A percentile compares a stretch with the other conserved stretches of the same genome.
Conservation (phyloP, 495 filamentous ascomycete species). For the Penicilliopsis zonata region DNA sequence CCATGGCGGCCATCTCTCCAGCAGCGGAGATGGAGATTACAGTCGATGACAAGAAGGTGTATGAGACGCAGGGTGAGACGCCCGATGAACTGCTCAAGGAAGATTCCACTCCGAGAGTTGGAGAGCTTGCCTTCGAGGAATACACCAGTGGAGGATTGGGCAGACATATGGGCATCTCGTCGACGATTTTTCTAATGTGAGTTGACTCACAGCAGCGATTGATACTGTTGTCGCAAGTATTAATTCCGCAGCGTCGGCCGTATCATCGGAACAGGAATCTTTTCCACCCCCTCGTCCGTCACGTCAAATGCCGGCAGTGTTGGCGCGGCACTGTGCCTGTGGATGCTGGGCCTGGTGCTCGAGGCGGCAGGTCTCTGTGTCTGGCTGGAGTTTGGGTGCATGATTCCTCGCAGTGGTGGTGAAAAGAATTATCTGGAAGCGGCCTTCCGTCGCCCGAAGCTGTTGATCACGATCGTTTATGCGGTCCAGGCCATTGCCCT, state of each 20-base stretch:
- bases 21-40: no score
- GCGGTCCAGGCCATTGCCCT: conserved; percentile 52
- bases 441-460: conserved; percentile 50
- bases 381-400: conserved; percentile 53
- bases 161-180: conserved; percentile 26
- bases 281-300: conserved; percentile 55
- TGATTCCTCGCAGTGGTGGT: conserved; percentile 55
- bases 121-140: conserved; percentile 14
- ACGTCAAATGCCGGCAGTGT: conserved; percentile 50
- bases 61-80: not conserved
- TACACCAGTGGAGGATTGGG: conserved; percentile 15
- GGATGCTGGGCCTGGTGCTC: conserved; percentile 48
- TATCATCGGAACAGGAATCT: conserved; percentile 63
- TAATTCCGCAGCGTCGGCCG: conserved; percentile 35
- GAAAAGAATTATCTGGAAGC: conserved; percentile 66
- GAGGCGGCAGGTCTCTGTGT: conserved; percentile 46
- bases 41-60: not conserved
- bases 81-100: no score
- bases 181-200: conserved; percentile 32
- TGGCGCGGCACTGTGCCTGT: conserved; percentile 48
- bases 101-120: conserved; percentile 2
- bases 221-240: not conserved
- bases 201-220: conserved; percentile 1
- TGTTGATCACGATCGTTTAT: conserved; percentile 51
- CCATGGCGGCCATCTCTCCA: no score